Conservation (phyloP, 352 stramenopile species). For the Globisporangium recalcitrans region DNA sequence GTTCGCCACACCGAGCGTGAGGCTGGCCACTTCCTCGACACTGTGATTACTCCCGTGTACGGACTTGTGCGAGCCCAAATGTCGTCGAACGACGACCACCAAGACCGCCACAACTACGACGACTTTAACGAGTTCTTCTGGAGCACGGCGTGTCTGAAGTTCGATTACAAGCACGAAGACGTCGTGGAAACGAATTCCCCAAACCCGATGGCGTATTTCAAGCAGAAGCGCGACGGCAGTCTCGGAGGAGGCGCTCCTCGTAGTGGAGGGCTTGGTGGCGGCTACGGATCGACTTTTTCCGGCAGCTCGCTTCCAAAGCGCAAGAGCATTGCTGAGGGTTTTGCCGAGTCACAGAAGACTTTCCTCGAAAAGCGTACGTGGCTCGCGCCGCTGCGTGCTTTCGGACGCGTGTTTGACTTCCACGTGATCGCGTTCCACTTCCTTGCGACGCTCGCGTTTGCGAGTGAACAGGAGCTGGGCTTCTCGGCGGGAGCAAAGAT, state of each 20-base stretch:
- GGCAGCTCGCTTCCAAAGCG: conserved; percentile 36
- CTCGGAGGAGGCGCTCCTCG: conserved; percentile 9
- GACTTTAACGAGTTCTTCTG: conserved; percentile 99
- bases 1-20: conserved; percentile 76
- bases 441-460: conserved; percentile 90
- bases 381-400: conserved; percentile 92
- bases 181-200: conserved; percentile 68
- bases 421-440: conserved; percentile 97
- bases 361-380: conserved; percentile 98
- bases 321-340: conserved; percentile 87
- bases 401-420: conserved; percentile 96
- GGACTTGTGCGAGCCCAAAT: conserved; percentile 81
- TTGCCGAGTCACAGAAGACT: conserved; percentile 92
- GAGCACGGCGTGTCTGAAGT: conserved; percentile 93
- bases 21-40: conserved; percentile 96
- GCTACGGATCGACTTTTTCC: conserved; percentile 16
- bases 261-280: conserved; percentile 21
- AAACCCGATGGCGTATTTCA: conserved; percentile 53
- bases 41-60: conserved; percentile 96
- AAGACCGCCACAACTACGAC: conserved; percentile 97
- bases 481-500: conserved; percentile 78
- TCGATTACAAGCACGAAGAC: conserved; percentile 90
- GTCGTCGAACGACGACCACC: conserved; percentile 89
- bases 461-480: conserved; percentile 88
- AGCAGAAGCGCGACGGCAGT: conserved; percentile 33